Conservation (phyloP, 805 yeast genomes). For the Cyberlindnera japonica region DNA sequence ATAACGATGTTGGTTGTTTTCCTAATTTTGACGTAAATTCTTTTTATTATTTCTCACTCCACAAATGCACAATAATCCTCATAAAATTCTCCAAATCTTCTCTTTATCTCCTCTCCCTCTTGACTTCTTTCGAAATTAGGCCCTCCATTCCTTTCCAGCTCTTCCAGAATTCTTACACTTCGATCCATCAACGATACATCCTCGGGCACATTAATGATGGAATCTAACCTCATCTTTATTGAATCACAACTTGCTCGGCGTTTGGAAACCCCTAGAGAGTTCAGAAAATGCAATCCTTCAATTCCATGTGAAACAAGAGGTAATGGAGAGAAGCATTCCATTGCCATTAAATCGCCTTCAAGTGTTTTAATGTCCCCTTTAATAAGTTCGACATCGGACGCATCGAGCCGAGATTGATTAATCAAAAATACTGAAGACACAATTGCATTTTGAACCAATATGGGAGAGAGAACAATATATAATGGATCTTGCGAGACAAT, state of each 20-base stretch:
- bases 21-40: no score
- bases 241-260: constrained; percentile 7
- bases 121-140: not conserved
- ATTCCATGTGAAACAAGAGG: constrained; percentile 3
- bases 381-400: constrained; percentile 1
- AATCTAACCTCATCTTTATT: constrained; percentile 10
- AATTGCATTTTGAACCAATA: constrained; percentile 7
- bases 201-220: constrained; percentile 9
- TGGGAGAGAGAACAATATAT: constrained; percentile 10
- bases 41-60: constrained; percentile 3
- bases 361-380: constrained; percentile 1
- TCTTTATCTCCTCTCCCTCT: not conserved
- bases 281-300: constrained; percentile 3
- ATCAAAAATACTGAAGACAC: constrained; percentile 6
- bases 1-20: no score
- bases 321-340: constrained; percentile 13
- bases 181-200: constrained; percentile 2
- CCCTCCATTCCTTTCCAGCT: not conserved
- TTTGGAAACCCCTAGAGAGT: not conserved
- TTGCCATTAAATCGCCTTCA: constrained; percentile 4
- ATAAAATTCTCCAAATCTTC: constrained; percentile 2
- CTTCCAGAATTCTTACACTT: constrained; percentile 6
- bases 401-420: not conserved
- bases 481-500: constrained; percentile 18
- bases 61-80: constrained; percentile 9